These are phyloP conservation scores for Zoysia matrella DNA, from an alignment of 202 grass and related monocot species.

Conservation along the genomic window DNA sequence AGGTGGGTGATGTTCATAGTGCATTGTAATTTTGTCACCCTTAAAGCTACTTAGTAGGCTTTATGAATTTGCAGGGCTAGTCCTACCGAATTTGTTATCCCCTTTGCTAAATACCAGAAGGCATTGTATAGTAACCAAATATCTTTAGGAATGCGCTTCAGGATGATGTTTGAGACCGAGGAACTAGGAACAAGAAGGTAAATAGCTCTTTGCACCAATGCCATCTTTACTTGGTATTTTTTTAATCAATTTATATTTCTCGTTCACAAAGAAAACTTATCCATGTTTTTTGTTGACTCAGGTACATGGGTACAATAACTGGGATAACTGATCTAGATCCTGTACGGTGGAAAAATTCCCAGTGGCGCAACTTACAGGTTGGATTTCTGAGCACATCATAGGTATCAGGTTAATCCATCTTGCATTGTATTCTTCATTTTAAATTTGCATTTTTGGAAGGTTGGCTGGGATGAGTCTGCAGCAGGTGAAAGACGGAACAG, in stretches of 20 bases:
- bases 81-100: slow-evolving; percentile 95
- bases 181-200: slow-evolving; percentile 93
- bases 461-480: slow-evolving; percentile 98
- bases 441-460: slow-evolving; percentile 49
- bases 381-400: background rate
- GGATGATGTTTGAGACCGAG: slow-evolving; percentile 97
- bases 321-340: slow-evolving; percentile 95
- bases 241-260: background rate
- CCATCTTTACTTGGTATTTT: background rate
- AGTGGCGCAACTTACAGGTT: slow-evolving; percentile 98
- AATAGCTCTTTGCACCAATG: background rate
- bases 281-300: slow-evolving; percentile 28
- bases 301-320: slow-evolving; percentile 99
- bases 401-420: background rate
- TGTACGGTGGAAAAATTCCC: slow-evolving; percentile 95
- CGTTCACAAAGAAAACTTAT: background rate
- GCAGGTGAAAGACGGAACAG: slow-evolving; percentile 88
- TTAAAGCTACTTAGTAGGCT: background rate
- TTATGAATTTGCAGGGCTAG: slow-evolving; percentile 78
- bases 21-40: slow-evolving; percentile 14
- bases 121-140: slow-evolving; percentile 87
- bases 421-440: slow-evolving; percentile 5
- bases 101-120: slow-evolving; percentile 98
- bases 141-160: slow-evolving; percentile 92
- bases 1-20: slow-evolving; percentile 51